Base-by-base conservation (phyloP, 139 green algal genomes). In the Chlamydomonas urium region DNA sequence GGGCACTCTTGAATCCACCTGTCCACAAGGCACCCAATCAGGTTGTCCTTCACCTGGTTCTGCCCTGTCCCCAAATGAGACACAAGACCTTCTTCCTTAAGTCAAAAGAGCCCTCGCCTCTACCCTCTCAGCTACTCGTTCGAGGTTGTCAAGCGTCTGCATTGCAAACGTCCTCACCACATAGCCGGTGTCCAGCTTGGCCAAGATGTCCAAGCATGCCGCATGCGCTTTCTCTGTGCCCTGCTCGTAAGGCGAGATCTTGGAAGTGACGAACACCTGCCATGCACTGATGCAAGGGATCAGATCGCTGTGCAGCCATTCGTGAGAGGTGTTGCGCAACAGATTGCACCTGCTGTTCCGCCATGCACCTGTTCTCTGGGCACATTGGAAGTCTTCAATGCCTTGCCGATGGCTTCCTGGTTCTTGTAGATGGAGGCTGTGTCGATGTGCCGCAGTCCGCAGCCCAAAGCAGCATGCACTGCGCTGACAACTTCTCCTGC, bases 391-490 rank as follows among this genome's bases (percentile, higher is more conserved):
- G 57, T 45, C 0, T 60, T 47, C 19, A 76, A 28, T 24, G 56
- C 58, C 23, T 73, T 38, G 0, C 31, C 45, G 3, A 74, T 71
- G 5, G 58, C n/a, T 14, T 31, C 73, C 69, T 78, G 35, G 31
- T 82, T 78, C 68, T 88, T 91, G 59, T 93, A 93, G 2, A 90
- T 86, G 0, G 73, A 72, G 21, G 89, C 89, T 14, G 89, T 94
- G 73, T 94, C 89, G 19, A 94, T 86, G 68, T 92, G 88, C 0
- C 69, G 47, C 19, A 90, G 81, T 4, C 83, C 84, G 6, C 26
- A 14, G 0, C 76, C 19, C 32, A 90, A 62, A 1, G 88, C 88
- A 17, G 73, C 69, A 3, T 29, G n/a, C 4, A 93, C 77, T 1
- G 85, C 78, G 1, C 1, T 28, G 4, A 60, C 56, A 2, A 88